Conservation (phyloP, 495 filamentous ascomycete genomes). For the Aspergillus sparsus region DNA sequence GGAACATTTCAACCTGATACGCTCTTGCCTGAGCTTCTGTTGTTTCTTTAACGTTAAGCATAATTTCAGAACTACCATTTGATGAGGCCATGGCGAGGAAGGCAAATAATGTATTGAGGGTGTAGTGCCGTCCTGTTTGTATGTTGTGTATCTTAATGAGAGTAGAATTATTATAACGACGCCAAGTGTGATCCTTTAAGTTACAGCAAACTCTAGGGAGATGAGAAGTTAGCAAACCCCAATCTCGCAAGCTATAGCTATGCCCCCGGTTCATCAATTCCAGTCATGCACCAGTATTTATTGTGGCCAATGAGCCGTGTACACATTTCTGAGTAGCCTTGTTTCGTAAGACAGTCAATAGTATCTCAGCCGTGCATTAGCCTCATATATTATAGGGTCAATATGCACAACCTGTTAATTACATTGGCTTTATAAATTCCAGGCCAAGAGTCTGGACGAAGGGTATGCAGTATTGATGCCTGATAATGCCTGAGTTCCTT, state of each 20-base stretch:
- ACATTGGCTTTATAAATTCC: slow-evolving; percentile 5
- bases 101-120: neutral
- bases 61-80: neutral
- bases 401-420: neutral
- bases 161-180: neutral
- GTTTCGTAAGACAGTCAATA: no score
- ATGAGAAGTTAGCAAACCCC: no score
- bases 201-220: no score
- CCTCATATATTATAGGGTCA: neutral
- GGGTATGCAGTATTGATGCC: neutral
- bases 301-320: neutral
- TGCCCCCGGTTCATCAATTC: neutral
- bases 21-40: neutral
- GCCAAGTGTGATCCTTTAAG: no score
- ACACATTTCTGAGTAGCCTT: slow-evolving; percentile 1
- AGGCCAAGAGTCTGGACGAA: slow-evolving; percentile 2
- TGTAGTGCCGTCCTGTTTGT: neutral
- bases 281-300: neutral
- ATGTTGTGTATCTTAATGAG: neutral
- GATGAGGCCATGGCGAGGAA: neutral
- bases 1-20: neutral
- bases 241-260: neutral
- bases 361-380: slow-evolving; percentile 4
- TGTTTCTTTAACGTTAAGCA: neutral
- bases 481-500: neutral